These are phyloP conservation scores for Mycena maculata DNA, from an alignment of 768 basidiomycete genomes.

Conservation along the genomic window DNA sequence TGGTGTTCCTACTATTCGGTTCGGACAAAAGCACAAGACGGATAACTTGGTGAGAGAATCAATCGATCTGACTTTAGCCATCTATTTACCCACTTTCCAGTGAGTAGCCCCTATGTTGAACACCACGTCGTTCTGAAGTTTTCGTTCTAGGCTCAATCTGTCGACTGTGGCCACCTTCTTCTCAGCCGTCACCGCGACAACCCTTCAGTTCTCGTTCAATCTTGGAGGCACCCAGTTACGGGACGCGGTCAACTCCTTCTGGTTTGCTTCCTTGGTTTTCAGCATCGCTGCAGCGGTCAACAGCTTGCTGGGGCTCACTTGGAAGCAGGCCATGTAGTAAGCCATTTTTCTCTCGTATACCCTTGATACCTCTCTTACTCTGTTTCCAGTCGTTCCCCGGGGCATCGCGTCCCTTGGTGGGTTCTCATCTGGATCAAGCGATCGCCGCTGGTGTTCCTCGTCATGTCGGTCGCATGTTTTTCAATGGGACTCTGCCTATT, in stretches of 20 bases:
- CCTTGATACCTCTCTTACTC: constrained; percentile 4
- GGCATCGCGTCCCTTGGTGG: constrained; percentile 85
- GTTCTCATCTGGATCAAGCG: constrained; percentile 89
- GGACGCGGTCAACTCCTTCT: constrained; percentile 75
- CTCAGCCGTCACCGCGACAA: constrained; percentile 79
- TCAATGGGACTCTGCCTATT: constrained; percentile 83
- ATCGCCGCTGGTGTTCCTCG: constrained; percentile 84
- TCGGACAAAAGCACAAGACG: constrained; percentile 79
- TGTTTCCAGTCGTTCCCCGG: constrained; percentile 70
- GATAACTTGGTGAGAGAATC: constrained; percentile 58
- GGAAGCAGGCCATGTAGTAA: constrained; percentile 88
- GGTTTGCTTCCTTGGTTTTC: constrained; percentile 82
- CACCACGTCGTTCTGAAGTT: neutral
- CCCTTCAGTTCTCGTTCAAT: constrained; percentile 74
- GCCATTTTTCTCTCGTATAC: constrained; percentile 42
- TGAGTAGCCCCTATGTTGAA: constrained; percentile 5
- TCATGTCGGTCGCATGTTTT: constrained; percentile 86
- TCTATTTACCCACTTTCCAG: constrained; percentile 5
- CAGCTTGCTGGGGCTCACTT: constrained; percentile 79
- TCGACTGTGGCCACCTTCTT: constrained; percentile 85
- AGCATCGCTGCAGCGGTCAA: constrained; percentile 84
- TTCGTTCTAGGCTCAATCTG: constrained; percentile 60
- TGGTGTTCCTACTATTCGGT: constrained; percentile 83
- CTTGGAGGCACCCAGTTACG: constrained; percentile 48
- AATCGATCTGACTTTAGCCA: neutral